phyloP scores from a whole-genome alignment of 2,329 filamentous ascomycete species.

The Knufia petricola region DNA sequence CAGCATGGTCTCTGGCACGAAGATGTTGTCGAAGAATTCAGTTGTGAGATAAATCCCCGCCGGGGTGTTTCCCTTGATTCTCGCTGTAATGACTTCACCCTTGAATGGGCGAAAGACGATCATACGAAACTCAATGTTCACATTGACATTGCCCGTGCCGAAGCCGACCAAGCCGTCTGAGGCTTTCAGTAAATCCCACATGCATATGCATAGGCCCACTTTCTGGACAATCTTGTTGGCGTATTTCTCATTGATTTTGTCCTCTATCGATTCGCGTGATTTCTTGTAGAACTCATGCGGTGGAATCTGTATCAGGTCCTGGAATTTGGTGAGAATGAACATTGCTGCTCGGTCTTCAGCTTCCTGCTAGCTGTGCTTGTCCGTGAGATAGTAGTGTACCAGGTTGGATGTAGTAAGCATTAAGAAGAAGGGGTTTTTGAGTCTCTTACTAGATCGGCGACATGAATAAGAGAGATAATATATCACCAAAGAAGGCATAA shows the following conservation, averaged over 20 bases:
- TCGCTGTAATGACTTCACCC: conserved; percentile 78
- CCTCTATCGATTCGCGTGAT: conserved; percentile 77
- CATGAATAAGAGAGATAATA: too few species aligned
- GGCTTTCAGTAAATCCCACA: conserved; percentile 81
- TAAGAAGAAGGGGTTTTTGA: not conserved
- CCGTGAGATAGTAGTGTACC: not conserved
- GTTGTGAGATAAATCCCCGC: conserved; percentile 70
- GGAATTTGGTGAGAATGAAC: conserved; percentile 59
- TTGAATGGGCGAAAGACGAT: conserved; percentile 94
- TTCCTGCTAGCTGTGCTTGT: conserved; percentile 1
- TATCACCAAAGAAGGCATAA: too few species aligned
- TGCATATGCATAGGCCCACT: conserved; percentile 82
- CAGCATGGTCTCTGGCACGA: conserved; percentile 63
- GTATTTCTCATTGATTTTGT: conserved; percentile 96
- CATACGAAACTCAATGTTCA: conserved; percentile 90
- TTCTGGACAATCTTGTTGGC: conserved; percentile 94
- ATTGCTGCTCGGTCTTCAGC: conserved; percentile 9
- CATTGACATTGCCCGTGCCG: conserved; percentile 82
- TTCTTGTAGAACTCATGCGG: conserved; percentile 80
- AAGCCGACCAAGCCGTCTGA: conserved; percentile 92
- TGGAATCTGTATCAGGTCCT: conserved; percentile 86
- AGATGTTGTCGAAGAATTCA: conserved; percentile 91
- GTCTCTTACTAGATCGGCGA: not conserved
- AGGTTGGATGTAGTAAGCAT: conserved; percentile 1
- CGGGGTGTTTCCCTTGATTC: conserved; percentile 64